Percentiles rank a stretch among this genome's conserved stretches.
These are phyloP conservation scores for Theileria parva DNA, from an alignment of 169 alveolate species.

Conservation along the genomic window DNA sequence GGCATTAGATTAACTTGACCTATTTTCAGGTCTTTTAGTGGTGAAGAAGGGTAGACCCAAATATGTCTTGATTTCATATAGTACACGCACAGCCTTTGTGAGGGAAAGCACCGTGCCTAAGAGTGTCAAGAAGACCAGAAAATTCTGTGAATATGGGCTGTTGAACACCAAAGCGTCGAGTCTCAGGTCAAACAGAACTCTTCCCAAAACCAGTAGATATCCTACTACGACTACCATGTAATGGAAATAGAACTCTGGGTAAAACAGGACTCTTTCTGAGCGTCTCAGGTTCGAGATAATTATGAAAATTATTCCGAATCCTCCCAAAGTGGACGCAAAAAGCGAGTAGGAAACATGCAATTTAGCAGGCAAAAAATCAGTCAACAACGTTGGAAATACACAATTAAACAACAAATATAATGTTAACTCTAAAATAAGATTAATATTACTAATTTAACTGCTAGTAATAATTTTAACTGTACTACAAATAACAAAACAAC, in stretches of 20 bases:
- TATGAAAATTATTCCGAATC: slow-evolving; percentile 33
- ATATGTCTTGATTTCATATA: slow-evolving; percentile 42
- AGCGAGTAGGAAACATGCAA: slow-evolving; percentile 20
- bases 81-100: slow-evolving; percentile 25
- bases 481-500: background rate
- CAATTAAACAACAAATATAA: background rate
- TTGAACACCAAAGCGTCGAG: background rate
- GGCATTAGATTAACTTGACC: background rate
- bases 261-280: slow-evolving; percentile 5
- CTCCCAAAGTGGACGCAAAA: slow-evolving; percentile 51
- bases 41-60: slow-evolving; percentile 43
- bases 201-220: slow-evolving; percentile 18
- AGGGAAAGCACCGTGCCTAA: slow-evolving; percentile 25
- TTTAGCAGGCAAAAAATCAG: slow-evolving; percentile 20
- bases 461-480: no score
- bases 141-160: background rate
- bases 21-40: background rate
- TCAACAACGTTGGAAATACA: slow-evolving; percentile 15
- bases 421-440: background rate
- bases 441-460: background rate
- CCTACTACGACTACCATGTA: slow-evolving; percentile 25
- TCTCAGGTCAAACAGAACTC: slow-evolving; percentile 1
- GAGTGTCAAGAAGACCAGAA: slow-evolving; percentile 18
- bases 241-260: slow-evolving; percentile 34
- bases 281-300: slow-evolving; percentile 26